Base-by-base conservation (phyloP, 805 yeast genomes). In the Maudiozyma barnettii region DNA sequence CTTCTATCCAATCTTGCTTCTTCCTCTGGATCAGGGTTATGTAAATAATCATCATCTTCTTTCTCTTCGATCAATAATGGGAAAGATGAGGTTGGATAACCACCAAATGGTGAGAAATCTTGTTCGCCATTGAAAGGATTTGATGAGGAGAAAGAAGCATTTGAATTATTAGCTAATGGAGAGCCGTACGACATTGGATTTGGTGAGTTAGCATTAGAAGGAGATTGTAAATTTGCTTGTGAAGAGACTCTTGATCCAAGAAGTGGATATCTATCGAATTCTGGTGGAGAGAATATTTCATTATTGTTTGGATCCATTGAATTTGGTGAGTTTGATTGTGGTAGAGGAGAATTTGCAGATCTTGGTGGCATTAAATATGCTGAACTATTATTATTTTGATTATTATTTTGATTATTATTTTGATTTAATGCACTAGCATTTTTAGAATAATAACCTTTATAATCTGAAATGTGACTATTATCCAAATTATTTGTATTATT, bases 21-120 rank as follows among this genome's bases (percentile, higher is more conserved):
- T 40, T 80, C 84, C 31, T 89, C 82, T 8, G 96, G 96, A 65
- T 91, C 96, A 1, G 98, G 98, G 66, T 91, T 93, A 66, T 91
- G 98, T 53, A 93, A 64, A 61, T 88, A 90, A 66, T 91, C 99
- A 68, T 91, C 99, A 8, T 85, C 83, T 66, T 91, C 99, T 67
- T 87, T 86, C 56, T 91, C 98, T 50, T 91, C 96, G 51, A 91
- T 79, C 56, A 78, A 82, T 48, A 91, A 70, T 1, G 99, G 98
- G 69, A 91, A 91, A 5, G 88, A 81, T n/a, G 89, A 75, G 6
- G 95, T 95, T 0, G 98, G 98, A 65, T 86, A 91, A 12, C 98
- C 98, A 45, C 98, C 99, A 68, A 91, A 91, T 2, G 98, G 99
- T 43, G 85, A 79, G 53, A 81, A 80, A 58, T 83, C 93, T 19